Base-by-base conservation (phyloP, 1,284 basidiomycete species). In the Anthracocystis walkeri region DNA sequence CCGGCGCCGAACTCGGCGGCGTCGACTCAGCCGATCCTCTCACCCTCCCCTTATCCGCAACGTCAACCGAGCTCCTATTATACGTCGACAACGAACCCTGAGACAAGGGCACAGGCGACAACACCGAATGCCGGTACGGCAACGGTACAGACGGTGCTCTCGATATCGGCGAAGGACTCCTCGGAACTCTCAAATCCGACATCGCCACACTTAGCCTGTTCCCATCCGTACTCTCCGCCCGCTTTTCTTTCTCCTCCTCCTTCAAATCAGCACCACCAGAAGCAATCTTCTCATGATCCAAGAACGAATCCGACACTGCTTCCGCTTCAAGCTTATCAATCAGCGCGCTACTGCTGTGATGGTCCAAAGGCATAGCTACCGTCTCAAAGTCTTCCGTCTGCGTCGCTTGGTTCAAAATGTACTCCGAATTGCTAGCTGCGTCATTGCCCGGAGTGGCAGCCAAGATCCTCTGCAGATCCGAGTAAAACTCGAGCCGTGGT, bases 401-500 rank as follows among this genome's bases (percentile, higher is more conserved):
- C 16, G 23, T n/a, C 11, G 58, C 53, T 38, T 60, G 55, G 23
- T 56, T 58, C 33, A 62, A 49, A 23, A 75, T 75, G 21, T 69
- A 70, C 23, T 52, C 38, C 25, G 54, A 48, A 49, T 75, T 75
- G 35, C 42, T 55, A 7, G 56, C 44, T 1, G 72, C 72, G 16
- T 75, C 72, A 46, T 75, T 71, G 8, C 74, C 74, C 4, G 74
- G 74, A 5, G 67, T 45, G 4, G 68, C 69, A 0, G 69, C 61
- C 11, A 76, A 27, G 20, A 68, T 67, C 18, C 60, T 49, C 50
- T 65, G 61, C 40, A 77, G 29, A 25, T 77, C 75, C 12, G 71
- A 70, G 38, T 67, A 77, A 64, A 77, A 77, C 50, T 77, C 75
- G 29, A 77, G 55, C 49, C 75, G 35, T 4, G 75, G 75, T 29